A percentile compares a stretch with the other conserved stretches of the same genome.
phyloP scores from a whole-genome alignment of 78 protist species.

The Anaeramoeba ignava region DNA sequence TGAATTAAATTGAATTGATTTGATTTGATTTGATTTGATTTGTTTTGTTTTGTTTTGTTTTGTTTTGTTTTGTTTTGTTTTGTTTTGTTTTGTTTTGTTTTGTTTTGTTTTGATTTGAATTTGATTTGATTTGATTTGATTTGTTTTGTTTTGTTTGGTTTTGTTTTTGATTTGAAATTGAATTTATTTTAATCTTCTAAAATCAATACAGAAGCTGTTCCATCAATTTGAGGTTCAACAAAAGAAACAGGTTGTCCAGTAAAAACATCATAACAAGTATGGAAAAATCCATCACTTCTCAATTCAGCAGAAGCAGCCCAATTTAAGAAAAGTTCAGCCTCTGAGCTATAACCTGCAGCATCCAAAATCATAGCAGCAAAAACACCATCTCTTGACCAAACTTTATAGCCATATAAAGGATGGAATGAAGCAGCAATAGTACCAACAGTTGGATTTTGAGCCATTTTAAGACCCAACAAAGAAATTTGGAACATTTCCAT shows the following conservation, averaged over 20 bases:
- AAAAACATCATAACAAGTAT: conserved; percentile 15
- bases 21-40: no score
- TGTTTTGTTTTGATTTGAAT: no score
- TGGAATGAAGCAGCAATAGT: conserved; percentile 18
- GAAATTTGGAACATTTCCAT: neutral
- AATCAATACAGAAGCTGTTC: neutral
- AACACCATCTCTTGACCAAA: conserved; percentile 16
- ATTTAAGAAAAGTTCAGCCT: neutral
- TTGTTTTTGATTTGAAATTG: no score
- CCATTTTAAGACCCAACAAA: neutral
- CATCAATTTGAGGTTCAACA: conserved; percentile 27
- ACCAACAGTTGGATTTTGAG: neutral
- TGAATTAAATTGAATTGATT: no score
- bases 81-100: no score
- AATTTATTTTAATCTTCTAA: no score
- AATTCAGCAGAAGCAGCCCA: conserved; percentile 8
- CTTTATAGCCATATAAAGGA: conserved; percentile 12
- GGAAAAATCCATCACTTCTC: conserved; percentile 5
- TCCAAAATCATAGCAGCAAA: conserved; percentile 21
- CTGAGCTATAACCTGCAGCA: conserved; percentile 6
- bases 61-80: no score
- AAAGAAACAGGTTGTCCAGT: conserved; percentile 18
- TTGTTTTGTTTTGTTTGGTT: no score
- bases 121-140: no score
- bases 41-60: no score